phyloP scores from a whole-genome alignment of 148 eudicot genomes.

The Rhododendron vialii region DNA sequence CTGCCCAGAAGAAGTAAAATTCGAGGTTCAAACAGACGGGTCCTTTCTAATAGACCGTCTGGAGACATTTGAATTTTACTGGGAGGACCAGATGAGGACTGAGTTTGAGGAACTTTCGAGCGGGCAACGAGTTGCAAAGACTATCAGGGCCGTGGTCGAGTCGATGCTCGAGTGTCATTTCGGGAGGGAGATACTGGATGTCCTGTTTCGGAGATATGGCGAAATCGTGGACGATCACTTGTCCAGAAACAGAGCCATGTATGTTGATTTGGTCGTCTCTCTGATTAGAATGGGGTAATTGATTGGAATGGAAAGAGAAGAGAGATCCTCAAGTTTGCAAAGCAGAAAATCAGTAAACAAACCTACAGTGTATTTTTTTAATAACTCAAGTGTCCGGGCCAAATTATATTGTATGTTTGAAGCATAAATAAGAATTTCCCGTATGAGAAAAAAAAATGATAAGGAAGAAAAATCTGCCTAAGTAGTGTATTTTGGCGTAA shows the following conservation, averaged over 20 bases:
- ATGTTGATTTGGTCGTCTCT: slow-evolving; percentile 30
- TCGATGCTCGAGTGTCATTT: slow-evolving; percentile 54
- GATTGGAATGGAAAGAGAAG: neutral
- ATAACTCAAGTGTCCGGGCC: neutral
- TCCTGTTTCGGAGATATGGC: slow-evolving; percentile 40
- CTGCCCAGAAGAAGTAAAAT: slow-evolving; percentile 42
- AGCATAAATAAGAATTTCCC: neutral
- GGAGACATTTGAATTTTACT: slow-evolving; percentile 39
- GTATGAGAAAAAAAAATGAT: too few relatives aligned
- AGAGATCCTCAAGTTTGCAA: neutral
- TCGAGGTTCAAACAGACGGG: slow-evolving; percentile 39
- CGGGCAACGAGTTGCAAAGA: slow-evolving; percentile 44
- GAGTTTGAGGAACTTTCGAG: slow-evolving; percentile 11
- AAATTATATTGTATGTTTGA: neutral
- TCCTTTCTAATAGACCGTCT: slow-evolving; percentile 39
- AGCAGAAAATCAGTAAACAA: neutral
- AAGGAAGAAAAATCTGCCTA: too few relatives aligned
- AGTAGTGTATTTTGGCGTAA: too few relatives aligned
- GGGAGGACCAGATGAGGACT: slow-evolving; percentile 25
- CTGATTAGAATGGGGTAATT: slow-evolving; percentile 12
- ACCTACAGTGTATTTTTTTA: too few relatives aligned
- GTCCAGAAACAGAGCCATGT: slow-evolving; percentile 12
- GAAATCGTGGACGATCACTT: slow-evolving; percentile 35
- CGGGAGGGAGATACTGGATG: slow-evolving; percentile 44
- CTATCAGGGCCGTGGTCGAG: slow-evolving; percentile 58